Evolutionary conservation across 2,329 filamentous ascomycete genomes (phyloP).

Genomic region (Pleurostoma richardsiae): DNA sequence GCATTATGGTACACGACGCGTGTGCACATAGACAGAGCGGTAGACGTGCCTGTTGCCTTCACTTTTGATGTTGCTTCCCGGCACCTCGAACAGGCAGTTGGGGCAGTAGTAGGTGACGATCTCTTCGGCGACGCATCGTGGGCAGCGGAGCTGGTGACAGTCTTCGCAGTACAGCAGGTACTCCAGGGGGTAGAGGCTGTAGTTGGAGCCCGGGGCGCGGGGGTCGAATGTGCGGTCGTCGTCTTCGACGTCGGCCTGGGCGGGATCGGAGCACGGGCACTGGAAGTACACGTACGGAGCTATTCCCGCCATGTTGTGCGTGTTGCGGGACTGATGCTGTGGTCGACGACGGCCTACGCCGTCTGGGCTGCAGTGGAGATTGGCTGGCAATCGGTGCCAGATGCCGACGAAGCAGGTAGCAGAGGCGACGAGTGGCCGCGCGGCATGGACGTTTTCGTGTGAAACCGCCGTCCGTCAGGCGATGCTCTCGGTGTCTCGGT

Average conservation of each 20-base stretch:
- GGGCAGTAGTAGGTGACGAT: constrained; percentile 95
- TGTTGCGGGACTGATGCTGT: too few species aligned
- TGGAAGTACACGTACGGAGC: constrained; percentile 63
- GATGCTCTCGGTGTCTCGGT: too few species aligned
- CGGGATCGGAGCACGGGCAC: constrained; percentile 56
- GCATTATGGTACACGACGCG: background rate
- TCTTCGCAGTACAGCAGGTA: constrained; percentile 96
- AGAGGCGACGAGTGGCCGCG: too few species aligned
- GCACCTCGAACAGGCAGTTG: constrained; percentile 91
- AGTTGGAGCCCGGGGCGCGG: constrained; percentile 77
- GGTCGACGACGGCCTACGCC: too few species aligned
- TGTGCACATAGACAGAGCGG: background rate
- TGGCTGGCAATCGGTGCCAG: too few species aligned
- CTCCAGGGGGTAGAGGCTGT: constrained; percentile 88
- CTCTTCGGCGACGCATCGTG: constrained; percentile 86
- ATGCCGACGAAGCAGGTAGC: too few species aligned
- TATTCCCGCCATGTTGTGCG: constrained; percentile 39
- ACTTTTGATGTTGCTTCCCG: constrained; percentile 84
- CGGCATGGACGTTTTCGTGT: too few species aligned
- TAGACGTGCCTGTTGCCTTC: constrained; percentile 78
- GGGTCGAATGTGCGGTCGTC: constrained; percentile 84
- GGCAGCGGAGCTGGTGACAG: constrained; percentile 92
- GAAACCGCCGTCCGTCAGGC: too few species aligned
- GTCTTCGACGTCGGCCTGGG: constrained; percentile 48
- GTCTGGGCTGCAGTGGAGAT: too few species aligned